Evolutionary conservation across 371 early-diverging fungal species (phyloP).

Genomic region (Polyrhizophydium stewartii): DNA sequence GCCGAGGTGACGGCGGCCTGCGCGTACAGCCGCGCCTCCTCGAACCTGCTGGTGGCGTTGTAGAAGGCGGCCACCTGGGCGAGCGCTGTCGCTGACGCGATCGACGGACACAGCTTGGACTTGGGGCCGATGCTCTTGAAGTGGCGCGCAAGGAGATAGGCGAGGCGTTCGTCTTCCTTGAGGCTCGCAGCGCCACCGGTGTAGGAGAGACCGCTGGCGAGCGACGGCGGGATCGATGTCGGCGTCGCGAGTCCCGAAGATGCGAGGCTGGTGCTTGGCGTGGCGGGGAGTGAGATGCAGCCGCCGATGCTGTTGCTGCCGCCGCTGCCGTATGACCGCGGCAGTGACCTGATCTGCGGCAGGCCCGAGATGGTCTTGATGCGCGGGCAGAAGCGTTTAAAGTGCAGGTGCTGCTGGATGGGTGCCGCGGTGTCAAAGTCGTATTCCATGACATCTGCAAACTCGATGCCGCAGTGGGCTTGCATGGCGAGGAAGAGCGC

Average conservation of each 20-base stretch:
- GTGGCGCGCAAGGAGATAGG: constrained; percentile 42
- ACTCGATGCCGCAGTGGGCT: constrained; percentile 39
- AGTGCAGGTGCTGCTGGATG: constrained; percentile 13
- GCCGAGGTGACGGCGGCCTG: constrained; percentile 27
- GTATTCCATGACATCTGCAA: constrained; percentile 35
- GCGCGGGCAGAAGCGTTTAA: constrained; percentile 27
- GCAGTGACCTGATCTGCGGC: constrained; percentile 7
- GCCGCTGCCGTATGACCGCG: no score
- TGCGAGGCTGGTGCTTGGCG: no score
- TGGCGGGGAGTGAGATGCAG: background rate
- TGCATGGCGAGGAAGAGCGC: constrained; percentile 43
- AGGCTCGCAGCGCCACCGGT: background rate
- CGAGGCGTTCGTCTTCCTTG: constrained; percentile 31
- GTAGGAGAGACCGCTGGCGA: background rate
- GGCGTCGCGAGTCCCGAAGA: background rate
- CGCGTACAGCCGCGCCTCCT: constrained; percentile 42
- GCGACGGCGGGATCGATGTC: constrained; percentile 3
- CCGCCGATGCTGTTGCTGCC: background rate
- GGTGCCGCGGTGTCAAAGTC: constrained; percentile 25
- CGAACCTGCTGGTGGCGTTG: constrained; percentile 28
- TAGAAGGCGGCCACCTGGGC: constrained; percentile 36
- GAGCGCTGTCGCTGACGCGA: constrained; percentile 23
- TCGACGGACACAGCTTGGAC: constrained; percentile 25
- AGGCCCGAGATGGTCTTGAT: constrained; percentile 30
- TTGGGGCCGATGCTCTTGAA: constrained; percentile 37